Evolutionary conservation across 768 basidiomycete genomes (phyloP).

Genomic region (Amanita rubescens): DNA sequence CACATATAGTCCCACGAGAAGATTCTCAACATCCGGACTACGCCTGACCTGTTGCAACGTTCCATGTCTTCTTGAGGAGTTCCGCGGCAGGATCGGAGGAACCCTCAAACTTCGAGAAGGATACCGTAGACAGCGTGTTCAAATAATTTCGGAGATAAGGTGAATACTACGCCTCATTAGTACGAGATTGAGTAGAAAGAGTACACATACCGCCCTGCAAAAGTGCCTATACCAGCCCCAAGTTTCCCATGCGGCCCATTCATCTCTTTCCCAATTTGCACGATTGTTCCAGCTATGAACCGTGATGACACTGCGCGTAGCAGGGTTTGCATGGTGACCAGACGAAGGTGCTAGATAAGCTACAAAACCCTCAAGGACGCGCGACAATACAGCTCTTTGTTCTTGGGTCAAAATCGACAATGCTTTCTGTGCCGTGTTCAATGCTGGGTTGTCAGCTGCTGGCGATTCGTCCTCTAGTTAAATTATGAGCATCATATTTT

Average conservation of each 20-base stretch:
- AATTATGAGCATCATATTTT: slow-evolving; percentile 5
- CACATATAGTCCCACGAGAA: slow-evolving; percentile 3
- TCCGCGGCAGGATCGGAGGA: slow-evolving; percentile 48
- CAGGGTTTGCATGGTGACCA: slow-evolving; percentile 39
- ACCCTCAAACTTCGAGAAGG: slow-evolving; percentile 57
- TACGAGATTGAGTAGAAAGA: slow-evolving; percentile 4
- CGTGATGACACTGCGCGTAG: slow-evolving; percentile 49
- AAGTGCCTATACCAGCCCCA: slow-evolving; percentile 93
- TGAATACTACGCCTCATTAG: slow-evolving; percentile 47
- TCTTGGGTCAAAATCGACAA: slow-evolving; percentile 67
- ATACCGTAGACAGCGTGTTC: slow-evolving; percentile 61
- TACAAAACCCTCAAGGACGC: slow-evolving; percentile 73
- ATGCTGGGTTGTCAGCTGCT: slow-evolving; percentile 52
- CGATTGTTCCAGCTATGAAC: slow-evolving; percentile 68
- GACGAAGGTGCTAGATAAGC: slow-evolving; percentile 44
- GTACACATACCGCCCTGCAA: slow-evolving; percentile 59
- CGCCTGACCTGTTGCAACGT: slow-evolving; percentile 55
- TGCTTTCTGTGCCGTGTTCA: slow-evolving; percentile 69
- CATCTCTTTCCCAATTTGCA: slow-evolving; percentile 57
- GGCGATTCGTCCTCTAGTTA: slow-evolving; percentile 28
- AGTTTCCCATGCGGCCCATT: slow-evolving; percentile 82
- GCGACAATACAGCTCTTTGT: slow-evolving; percentile 65
- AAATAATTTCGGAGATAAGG: slow-evolving; percentile 72
- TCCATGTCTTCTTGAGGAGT: slow-evolving; percentile 63
- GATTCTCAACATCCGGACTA: slow-evolving; percentile 6